A percentile compares a stretch with the other conserved stretches of the same genome.
Evolutionary conservation across 805 yeast genomes (phyloP).

Genomic region (Priceomyces castillae): DNA sequence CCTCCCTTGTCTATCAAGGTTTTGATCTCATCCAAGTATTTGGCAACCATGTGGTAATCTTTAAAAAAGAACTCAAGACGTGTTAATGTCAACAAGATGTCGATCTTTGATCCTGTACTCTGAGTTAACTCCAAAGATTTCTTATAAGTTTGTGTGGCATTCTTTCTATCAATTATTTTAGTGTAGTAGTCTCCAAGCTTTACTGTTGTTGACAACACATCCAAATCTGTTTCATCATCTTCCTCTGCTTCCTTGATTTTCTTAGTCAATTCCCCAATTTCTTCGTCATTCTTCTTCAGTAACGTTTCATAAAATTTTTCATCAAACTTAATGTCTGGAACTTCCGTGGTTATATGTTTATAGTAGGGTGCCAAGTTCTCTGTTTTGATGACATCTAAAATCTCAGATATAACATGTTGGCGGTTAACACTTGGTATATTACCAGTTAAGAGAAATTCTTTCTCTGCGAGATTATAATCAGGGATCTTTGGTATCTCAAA

Average conservation of each 20-base stretch:
- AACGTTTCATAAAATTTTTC: conserved; percentile 52
- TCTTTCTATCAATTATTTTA: conserved; percentile 72
- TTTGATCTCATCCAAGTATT: conserved; percentile 71
- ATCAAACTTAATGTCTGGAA: conserved; percentile 54
- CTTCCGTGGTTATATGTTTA: conserved; percentile 48
- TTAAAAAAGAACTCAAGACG: conserved; percentile 88
- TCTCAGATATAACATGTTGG: conserved; percentile 37
- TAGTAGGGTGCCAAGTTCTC: conserved; percentile 83
- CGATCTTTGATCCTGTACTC: conserved; percentile 88
- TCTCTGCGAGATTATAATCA: conserved; percentile 77
- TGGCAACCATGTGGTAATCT: conserved; percentile 67
- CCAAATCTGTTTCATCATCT: conserved; percentile 85
- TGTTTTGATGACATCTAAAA: conserved; percentile 53
- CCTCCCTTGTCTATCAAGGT: conserved; percentile 91
- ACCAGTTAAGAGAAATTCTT: conserved; percentile 61
- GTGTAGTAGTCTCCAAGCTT: conserved; percentile 88
- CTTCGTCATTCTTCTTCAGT: conserved; percentile 50
- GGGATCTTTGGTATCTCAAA: conserved; percentile 66
- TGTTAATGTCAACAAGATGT: conserved; percentile 73
- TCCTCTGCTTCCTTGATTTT: conserved; percentile 53
- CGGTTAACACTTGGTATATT: conserved; percentile 36
- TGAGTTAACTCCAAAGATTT: conserved; percentile 78
- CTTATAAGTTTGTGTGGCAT: conserved; percentile 63
- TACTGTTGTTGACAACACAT: conserved; percentile 70
- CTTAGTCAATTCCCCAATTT: conserved; percentile 52